phyloP scores from a whole-genome alignment of 2,329 filamentous ascomycete genomes.

The Phialocephala subalpina region DNA sequence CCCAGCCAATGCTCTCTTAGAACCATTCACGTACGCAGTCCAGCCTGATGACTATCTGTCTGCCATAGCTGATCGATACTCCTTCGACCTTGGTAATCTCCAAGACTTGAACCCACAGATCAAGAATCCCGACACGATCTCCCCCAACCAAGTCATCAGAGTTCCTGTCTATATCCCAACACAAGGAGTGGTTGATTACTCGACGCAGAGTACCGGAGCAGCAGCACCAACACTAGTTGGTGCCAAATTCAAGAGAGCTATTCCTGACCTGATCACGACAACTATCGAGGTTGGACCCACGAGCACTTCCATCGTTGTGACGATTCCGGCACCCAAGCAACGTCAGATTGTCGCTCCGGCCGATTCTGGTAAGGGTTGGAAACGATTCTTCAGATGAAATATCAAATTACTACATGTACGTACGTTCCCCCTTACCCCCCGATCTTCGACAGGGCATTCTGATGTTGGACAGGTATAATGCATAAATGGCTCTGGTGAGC shows the following conservation, averaged over 20 bases:
- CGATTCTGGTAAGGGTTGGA: not conserved
- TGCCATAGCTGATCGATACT: not conserved
- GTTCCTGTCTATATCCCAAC: conserved; percentile 8
- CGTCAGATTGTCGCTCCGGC: not conserved
- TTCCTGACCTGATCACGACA: conserved; percentile 1
- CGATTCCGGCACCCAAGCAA: not conserved
- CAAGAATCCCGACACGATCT: not conserved
- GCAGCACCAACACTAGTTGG: not conserved
- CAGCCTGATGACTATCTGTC: not conserved
- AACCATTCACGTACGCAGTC: conserved; percentile 11
- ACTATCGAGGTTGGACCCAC: conserved; percentile 16
- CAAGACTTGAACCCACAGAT: conserved; percentile 8
- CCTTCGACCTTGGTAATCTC: not conserved
- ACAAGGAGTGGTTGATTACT: conserved; percentile 8
- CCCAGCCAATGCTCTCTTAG: not conserved
- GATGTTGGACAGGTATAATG: too few relatives aligned
- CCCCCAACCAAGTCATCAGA: not conserved
- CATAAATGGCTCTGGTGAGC: too few relatives aligned
- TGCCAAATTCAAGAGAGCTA: conserved; percentile 11
- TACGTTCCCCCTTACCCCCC: not conserved
- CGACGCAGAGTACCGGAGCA: not conserved
- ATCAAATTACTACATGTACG: not conserved
- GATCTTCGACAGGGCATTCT: too few relatives aligned
- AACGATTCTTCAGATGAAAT: not conserved
- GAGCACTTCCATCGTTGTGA: not conserved